These are phyloP conservation scores for Collybiopsis luxurians DNA, from an alignment of 768 basidiomycete genomes.

Conservation along the genomic window DNA sequence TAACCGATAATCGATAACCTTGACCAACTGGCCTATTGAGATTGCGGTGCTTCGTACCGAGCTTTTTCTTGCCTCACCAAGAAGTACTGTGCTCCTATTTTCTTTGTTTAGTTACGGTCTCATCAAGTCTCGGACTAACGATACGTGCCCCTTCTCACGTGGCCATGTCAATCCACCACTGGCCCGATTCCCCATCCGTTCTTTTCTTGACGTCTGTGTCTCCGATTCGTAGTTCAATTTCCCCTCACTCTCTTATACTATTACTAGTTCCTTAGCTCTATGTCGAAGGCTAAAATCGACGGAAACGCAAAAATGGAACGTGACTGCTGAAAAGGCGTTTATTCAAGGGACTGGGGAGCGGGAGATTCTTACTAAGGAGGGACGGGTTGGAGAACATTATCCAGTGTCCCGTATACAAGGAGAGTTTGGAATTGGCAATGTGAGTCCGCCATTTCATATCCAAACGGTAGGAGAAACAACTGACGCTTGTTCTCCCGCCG, in stretches of 20 bases:
- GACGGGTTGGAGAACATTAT: conserved; percentile 40
- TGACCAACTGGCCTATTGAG: no score
- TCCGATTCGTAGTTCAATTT: neutral
- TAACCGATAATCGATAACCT: no score
- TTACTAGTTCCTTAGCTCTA: neutral
- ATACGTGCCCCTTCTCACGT: no score
- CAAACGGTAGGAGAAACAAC: no score
- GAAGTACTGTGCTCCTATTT: no score
- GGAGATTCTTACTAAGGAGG: neutral
- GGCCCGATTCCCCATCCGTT: no score
- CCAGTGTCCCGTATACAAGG: conserved; percentile 88
- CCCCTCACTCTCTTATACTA: conserved; percentile 24
- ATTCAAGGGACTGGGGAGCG: neutral
- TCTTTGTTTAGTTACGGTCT: no score
- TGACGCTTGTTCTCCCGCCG: neutral
- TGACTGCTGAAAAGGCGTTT: neutral
- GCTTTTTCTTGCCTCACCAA: no score
- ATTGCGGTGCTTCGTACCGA: no score
- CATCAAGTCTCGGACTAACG: no score
- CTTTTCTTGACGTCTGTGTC: no score
- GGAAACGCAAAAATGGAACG: neutral
- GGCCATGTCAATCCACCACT: no score
- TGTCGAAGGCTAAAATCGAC: neutral
- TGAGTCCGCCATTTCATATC: conserved; percentile 32
- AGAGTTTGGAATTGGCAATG: conserved; percentile 73